These are phyloP conservation scores for Termitomyces sp. DNA, from an alignment of 768 basidiomycete species.

Conservation along the genomic window DNA sequence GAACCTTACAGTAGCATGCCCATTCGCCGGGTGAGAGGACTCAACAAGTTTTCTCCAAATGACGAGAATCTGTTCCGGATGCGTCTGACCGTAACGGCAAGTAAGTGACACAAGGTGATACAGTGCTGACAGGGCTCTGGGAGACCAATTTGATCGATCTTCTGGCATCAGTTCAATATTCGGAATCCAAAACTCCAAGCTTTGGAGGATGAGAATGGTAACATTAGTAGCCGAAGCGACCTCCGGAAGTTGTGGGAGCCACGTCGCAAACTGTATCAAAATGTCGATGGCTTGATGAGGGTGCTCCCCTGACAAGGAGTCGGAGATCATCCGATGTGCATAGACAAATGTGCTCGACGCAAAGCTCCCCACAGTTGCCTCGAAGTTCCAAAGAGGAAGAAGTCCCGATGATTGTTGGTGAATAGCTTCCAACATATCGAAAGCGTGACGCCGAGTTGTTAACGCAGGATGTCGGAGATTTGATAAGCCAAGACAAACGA, in stretches of 20 bases:
- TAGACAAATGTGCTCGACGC: constrained; percentile 75
- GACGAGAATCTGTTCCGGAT: constrained; percentile 74
- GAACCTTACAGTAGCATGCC: constrained; percentile 76
- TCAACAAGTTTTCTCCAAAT: constrained; percentile 81
- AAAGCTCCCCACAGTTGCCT: constrained; percentile 65
- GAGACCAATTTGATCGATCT: constrained; percentile 48
- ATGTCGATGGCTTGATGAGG: constrained; percentile 60
- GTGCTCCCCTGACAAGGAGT: constrained; percentile 75
- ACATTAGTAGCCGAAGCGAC: constrained; percentile 39
- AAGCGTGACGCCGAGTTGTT: constrained; percentile 67
- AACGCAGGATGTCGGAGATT: constrained; percentile 75
- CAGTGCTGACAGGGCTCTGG: constrained; percentile 59
- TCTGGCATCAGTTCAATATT: constrained; percentile 67
- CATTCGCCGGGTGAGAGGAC: constrained; percentile 63
- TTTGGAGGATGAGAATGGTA: constrained; percentile 62
- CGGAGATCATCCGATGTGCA: constrained; percentile 73
- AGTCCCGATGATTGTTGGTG: constrained; percentile 67
- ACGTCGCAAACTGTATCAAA: constrained; percentile 63
- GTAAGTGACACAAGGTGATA: constrained; percentile 85
- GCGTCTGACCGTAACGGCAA: constrained; percentile 62
- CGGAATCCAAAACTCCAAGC: constrained; percentile 80
- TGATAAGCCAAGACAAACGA: constrained; percentile 71
- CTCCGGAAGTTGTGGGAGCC: constrained; percentile 63
- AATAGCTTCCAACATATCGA: constrained; percentile 69
- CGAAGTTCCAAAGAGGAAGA: constrained; percentile 65